Evolutionary conservation across 2,329 filamentous ascomycete species (phyloP).

Genomic region (Aspergillus candidus): DNA sequence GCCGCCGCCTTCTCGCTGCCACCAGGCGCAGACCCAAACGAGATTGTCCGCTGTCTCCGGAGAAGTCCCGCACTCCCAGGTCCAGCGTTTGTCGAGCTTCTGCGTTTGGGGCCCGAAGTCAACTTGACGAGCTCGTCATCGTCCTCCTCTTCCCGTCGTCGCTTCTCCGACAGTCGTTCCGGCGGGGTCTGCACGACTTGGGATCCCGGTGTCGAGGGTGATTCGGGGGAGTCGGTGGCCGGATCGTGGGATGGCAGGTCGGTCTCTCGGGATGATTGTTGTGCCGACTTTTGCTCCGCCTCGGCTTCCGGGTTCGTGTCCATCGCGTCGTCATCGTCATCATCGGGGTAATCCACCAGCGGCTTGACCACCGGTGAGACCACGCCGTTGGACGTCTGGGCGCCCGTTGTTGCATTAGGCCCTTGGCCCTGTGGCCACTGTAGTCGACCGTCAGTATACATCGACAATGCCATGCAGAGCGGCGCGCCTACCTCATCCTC

Average conservation of each 20-base stretch:
- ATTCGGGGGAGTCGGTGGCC: conserved; percentile 21
- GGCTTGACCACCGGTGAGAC: conserved; percentile 60
- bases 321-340: conserved; percentile 70
- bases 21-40: conserved; percentile 20
- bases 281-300: conserved; percentile 14
- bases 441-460: conserved; percentile 9
- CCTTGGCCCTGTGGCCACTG: conserved; percentile 35
- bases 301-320: conserved; percentile 44
- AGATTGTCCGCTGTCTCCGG: conserved; percentile 29
- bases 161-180: conserved; percentile 80
- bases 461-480: not conserved
- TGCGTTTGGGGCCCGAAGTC: conserved; percentile 46
- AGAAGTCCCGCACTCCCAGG: conserved; percentile 27
- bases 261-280: conserved; percentile 3
- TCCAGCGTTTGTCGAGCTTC: conserved; percentile 38
- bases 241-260: conserved; percentile 17
- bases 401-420: conserved; percentile 28
- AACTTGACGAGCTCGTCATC: conserved; percentile 88
- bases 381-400: conserved; percentile 49
- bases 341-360: conserved; percentile 86
- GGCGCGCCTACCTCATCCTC: conserved; percentile 57
- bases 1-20: conserved; percentile 22
- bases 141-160: conserved; percentile 78
- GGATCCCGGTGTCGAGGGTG: conserved; percentile 18
- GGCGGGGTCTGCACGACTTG: conserved; percentile 45